These are phyloP conservation scores for Lactarius hengduanensis DNA, from an alignment of 768 basidiomycete genomes.

Conservation along the genomic window DNA sequence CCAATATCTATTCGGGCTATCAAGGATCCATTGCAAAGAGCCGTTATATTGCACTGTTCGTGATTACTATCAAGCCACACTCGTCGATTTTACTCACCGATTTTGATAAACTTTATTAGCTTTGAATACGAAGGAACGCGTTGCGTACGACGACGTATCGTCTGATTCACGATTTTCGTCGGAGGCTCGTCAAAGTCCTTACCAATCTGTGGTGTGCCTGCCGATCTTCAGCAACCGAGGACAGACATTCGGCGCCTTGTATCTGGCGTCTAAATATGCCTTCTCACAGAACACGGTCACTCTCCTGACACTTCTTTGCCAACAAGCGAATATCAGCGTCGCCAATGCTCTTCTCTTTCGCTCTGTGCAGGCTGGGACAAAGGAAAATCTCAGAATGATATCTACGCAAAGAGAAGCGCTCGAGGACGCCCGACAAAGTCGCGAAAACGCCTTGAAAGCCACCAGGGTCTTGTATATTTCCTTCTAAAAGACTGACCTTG, in stretches of 20 bases:
- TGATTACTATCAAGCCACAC: slow-evolving; percentile 10
- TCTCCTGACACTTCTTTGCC: slow-evolving; percentile 61
- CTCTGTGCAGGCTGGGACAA: slow-evolving; percentile 69
- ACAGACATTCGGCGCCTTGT: slow-evolving; percentile 71
- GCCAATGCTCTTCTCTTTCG: slow-evolving; percentile 73
- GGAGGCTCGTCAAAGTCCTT: slow-evolving; percentile 58
- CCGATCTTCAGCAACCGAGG: slow-evolving; percentile 74
- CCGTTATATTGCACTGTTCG: slow-evolving; percentile 66
- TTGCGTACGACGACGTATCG: slow-evolving; percentile 60
- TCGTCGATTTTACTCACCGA: neutral
- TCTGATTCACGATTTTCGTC: slow-evolving; percentile 66
- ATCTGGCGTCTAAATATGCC: slow-evolving; percentile 61
- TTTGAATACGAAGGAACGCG: slow-evolving; percentile 61
- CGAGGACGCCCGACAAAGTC: slow-evolving; percentile 65
- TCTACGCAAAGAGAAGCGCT: slow-evolving; percentile 66
- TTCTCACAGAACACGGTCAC: slow-evolving; percentile 62
- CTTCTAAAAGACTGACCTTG: slow-evolving; percentile 9
- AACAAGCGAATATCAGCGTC: slow-evolving; percentile 75
- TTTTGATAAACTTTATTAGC: slow-evolving; percentile 38
- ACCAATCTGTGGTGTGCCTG: slow-evolving; percentile 64
- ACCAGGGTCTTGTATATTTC: slow-evolving; percentile 50
- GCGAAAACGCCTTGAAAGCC: slow-evolving; percentile 71
- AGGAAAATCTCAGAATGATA: slow-evolving; percentile 77
- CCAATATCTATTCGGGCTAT: slow-evolving; percentile 59
- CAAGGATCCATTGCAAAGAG: slow-evolving; percentile 59